phyloP scores from a whole-genome alignment of 306 rosid species.

The Coriaria nepalensis region DNA sequence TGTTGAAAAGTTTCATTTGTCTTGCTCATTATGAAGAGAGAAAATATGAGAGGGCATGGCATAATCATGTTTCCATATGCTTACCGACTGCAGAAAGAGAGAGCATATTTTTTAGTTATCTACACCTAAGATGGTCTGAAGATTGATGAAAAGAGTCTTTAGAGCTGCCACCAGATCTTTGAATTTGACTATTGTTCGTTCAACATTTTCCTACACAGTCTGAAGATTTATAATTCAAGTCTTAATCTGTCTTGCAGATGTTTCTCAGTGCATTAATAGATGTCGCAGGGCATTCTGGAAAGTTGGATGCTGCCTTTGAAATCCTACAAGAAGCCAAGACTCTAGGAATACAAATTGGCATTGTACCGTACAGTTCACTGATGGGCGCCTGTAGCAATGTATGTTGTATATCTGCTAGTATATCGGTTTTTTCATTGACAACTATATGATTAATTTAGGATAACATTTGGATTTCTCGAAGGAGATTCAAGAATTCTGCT shows the following conservation, averaged over 20 bases:
- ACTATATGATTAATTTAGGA: neutral
- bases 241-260: slow-evolving; percentile 44
- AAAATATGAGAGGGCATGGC: neutral
- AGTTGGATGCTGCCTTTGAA: slow-evolving; percentile 83
- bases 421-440: neutral
- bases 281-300: slow-evolving; percentile 88
- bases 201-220: slow-evolving; percentile 10
- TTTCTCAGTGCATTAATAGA: slow-evolving; percentile 90
- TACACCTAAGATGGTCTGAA: neutral
- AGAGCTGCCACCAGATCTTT: too few relatives aligned
- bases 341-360: slow-evolving; percentile 51
- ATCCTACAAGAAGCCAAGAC: slow-evolving; percentile 47
- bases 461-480: neutral
- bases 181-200: slow-evolving; percentile 11
- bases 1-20: slow-evolving; percentile 4
- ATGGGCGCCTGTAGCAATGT: slow-evolving; percentile 99
- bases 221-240: slow-evolving; percentile 14
- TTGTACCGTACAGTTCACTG: slow-evolving; percentile 71
- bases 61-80: too few relatives aligned
- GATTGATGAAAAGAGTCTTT: neutral
- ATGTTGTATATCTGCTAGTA: slow-evolving; percentile 17
- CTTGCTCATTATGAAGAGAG: slow-evolving; percentile 7
- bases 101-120: too few relatives aligned
- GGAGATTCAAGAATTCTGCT: too few relatives aligned
- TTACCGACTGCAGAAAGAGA: too few relatives aligned